phyloP scores from a whole-genome alignment of 331 rosid genomes.

The Quercus lobata region DNA sequence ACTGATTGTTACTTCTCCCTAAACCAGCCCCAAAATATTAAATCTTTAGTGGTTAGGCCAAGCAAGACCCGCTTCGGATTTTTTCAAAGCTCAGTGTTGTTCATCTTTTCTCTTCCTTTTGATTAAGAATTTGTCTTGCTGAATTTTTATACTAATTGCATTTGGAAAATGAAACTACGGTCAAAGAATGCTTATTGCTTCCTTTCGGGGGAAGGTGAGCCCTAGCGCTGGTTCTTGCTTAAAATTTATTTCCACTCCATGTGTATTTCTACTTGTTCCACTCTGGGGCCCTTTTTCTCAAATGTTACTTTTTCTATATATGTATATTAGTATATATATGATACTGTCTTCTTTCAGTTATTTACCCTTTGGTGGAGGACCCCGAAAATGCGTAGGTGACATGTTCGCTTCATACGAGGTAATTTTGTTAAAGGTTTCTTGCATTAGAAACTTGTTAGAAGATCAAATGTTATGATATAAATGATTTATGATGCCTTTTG shows the following conservation, averaged over 20 bases:
- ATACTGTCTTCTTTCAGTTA: conserved; percentile 46
- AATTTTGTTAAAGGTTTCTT: neutral
- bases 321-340: neutral
- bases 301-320: neutral
- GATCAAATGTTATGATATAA: neutral
- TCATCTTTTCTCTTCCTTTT: neutral
- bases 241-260: neutral
- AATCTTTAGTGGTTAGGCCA: neutral
- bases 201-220: neutral
- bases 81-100: neutral
- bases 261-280: neutral
- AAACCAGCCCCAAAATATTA: neutral
- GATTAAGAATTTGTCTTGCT: neutral
- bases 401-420: conserved; percentile 95
- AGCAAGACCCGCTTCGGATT: neutral
- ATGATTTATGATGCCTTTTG: neutral
- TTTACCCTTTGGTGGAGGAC: conserved; percentile 98
- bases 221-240: neutral
- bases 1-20: neutral
- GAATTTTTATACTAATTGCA: neutral
- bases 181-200: neutral
- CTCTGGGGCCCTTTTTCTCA: neutral
- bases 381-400: conserved; percentile 87
- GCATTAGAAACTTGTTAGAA: conserved; percentile 8
- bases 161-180: neutral